Evolutionary conservation across 2,329 filamentous ascomycete genomes (phyloP), one percentile per base, ranked within the genome.

Genomic region (Monosporascus ibericus): DNA sequence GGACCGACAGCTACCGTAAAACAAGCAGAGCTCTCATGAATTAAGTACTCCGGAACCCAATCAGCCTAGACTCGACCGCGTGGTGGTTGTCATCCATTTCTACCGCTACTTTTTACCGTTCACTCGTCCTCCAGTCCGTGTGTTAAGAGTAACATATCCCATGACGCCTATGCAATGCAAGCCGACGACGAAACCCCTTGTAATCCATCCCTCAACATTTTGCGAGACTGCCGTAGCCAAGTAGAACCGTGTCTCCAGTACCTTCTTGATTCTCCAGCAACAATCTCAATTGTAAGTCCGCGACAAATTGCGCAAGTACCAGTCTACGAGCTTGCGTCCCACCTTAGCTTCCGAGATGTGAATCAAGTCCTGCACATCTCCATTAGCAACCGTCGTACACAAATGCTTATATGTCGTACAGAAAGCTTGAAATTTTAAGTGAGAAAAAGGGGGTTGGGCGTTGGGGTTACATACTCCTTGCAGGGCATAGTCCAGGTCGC

Each of bases 271-370:
- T 40, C 44, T 34, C 38, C 44, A 40, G 27, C 50, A 20, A 30
- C 9, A 20, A 34, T 17, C 56, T 70, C 66, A 76, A 58, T 87
- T 95, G 79, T 99, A 99, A 54, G 92, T 95, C 71, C 94, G 87
- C 55, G 92, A 89, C 67, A 99, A 79, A 79, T 99, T 99, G 70
- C 94, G 87, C 69, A 99, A 83, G 74, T 99, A 99, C 94, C 94
- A 99, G 75, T 99, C 94, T 60, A 99, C 92, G 67, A 99, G 79
- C 77, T 94, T 95, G 65, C 94, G 84, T 68, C 94, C 94, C 55
- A 96, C 91, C 86, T 99, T 99, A 62, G 92, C 92, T 76, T 99
- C 94, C 54, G 92, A 96, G 63, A 99, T 94, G 75, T 99, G 94
- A 71, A 99, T 99, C 65, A 99, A 77, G 70, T 99, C 92, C 87